These are phyloP conservation scores for Musa itinerans DNA, from an alignment of 176 grass and related monocot species.

Conservation along the genomic window DNA sequence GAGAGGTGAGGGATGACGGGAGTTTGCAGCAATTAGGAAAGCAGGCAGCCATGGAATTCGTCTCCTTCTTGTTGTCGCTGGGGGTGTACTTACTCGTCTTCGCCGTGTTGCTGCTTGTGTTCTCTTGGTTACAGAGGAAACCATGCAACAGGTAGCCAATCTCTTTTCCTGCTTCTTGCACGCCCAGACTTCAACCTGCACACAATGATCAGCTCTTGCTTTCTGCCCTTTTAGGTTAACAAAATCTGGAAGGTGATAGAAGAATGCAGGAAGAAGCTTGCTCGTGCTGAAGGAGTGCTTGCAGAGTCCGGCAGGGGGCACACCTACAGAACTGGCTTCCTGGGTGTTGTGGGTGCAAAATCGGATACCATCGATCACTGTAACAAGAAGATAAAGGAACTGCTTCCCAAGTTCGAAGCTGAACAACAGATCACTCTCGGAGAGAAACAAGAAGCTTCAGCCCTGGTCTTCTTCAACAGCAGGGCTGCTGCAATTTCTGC, in stretches of 20 bases:
- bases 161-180: no score
- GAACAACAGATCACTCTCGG: constrained; percentile 61
- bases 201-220: neutral
- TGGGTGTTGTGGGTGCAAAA: constrained; percentile 70
- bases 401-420: constrained; percentile 67
- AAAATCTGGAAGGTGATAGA: constrained; percentile 79
- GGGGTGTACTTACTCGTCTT: constrained; percentile 73
- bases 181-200: neutral
- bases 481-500: constrained; percentile 60
- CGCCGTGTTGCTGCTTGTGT: constrained; percentile 42
- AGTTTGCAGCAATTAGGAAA: no score
- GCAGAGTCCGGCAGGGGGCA: constrained; percentile 53
- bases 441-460: constrained; percentile 69
- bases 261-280: constrained; percentile 69
- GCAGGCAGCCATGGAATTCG: constrained; percentile 41
- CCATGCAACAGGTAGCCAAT: constrained; percentile 36
- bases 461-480: constrained; percentile 73
- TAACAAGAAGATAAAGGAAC: constrained; percentile 68
- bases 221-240: constrained; percentile 37
- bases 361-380: constrained; percentile 79
- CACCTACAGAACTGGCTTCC: constrained; percentile 54
- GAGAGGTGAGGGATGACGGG: no score
- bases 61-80: constrained; percentile 72
- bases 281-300: constrained; percentile 55
- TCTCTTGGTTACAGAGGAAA: constrained; percentile 67